Base-by-base conservation (phyloP, 225 moss, liverwort and hornwort species). In the Pseudoscleropodium purum region DNA sequence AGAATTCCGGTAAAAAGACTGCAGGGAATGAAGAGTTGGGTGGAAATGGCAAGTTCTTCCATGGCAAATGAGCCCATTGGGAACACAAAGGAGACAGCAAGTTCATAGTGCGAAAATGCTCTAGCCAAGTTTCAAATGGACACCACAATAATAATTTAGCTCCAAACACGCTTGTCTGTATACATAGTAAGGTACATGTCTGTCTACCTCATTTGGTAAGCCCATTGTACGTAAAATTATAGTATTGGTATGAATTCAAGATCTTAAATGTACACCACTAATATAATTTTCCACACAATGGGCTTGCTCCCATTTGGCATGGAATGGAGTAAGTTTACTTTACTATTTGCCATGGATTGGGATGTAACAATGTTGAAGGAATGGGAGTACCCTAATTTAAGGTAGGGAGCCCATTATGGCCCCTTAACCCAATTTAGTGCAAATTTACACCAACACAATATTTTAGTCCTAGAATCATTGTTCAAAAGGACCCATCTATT, bases 381-480 rank as follows among this genome's bases (percentile, higher is more conserved):
- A 54, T 24, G 9, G 15, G 0, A 21, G 5, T 20, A 51, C 1
- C 13, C 5, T 31, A 47, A 13, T 30, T 11, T 10, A 74, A 45
- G 10, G 27, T 43, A 27, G 10, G 30, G 6, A 72, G 15, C 1
- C 3, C 0, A 3, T 27, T 41, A 26, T 72, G 3, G 41, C 8
- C 1, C 39, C 1, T 9, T 2, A 73, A 10, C 3, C 41, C 15
- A 41, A 15, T 72, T 41, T 24, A 72, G 3, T 5, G 2, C 14
- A 72, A 26, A 41, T 41, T 5, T 72, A 17, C 9, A 27, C 17
- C 0, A 9, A 7, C 30, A n/a, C 4, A 74, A 45, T 1, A 73
- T 43, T 27, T 10, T 0, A 23, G 5, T 0, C 9, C 4, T 4
- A 21, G 10, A 59, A 47, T 45, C 0, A 0, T 31, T 31, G 7